phyloP scores from a whole-genome alignment of 768 basidiomycete species.

The Boletus rubroflammeus region DNA sequence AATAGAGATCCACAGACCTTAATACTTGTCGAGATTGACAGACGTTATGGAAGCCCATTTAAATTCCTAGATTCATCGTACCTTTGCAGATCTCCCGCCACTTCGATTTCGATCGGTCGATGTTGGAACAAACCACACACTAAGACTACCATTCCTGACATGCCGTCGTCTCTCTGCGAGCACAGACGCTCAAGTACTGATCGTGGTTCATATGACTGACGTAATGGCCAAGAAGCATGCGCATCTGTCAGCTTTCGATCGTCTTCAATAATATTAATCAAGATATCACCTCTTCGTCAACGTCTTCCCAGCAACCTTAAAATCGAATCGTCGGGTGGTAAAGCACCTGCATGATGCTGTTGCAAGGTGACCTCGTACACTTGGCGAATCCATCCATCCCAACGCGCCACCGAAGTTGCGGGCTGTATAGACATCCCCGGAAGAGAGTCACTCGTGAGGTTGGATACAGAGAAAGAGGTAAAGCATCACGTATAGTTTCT shows the following conservation, averaged over 20 bases:
- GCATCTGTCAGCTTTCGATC: conserved; percentile 11
- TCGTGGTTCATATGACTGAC: not conserved
- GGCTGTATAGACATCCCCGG: conserved; percentile 16
- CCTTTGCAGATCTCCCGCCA: conserved; percentile 20
- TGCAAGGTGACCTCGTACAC: conserved; percentile 1
- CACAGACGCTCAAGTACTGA: not conserved
- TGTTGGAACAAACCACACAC: not conserved
- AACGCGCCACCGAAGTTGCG: not conserved
- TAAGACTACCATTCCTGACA: not conserved
- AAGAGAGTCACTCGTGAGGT: conserved; percentile 22
- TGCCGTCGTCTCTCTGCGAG: not conserved
- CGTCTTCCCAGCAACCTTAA: conserved; percentile 12
- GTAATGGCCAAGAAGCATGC: conserved; percentile 2
- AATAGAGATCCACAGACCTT: conserved; percentile 15
- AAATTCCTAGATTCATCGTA: conserved; percentile 20
- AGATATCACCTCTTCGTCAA: conserved; percentile 13
- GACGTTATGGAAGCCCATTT: conserved; percentile 3
- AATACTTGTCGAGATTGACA: conserved; percentile 22
- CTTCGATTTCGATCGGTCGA: conserved; percentile 17
- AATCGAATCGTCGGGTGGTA: conserved; percentile 11
- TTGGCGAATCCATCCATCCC: conserved; percentile 13
- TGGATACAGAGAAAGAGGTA: conserved; percentile 16
- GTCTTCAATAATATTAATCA: conserved; percentile 16
- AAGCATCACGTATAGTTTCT: conserved; percentile 27
- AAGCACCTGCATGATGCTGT: not conserved